Evolutionary conservation across 495 filamentous ascomycete genomes (phyloP).

Genomic region (Aspergillus haitiensis): DNA sequence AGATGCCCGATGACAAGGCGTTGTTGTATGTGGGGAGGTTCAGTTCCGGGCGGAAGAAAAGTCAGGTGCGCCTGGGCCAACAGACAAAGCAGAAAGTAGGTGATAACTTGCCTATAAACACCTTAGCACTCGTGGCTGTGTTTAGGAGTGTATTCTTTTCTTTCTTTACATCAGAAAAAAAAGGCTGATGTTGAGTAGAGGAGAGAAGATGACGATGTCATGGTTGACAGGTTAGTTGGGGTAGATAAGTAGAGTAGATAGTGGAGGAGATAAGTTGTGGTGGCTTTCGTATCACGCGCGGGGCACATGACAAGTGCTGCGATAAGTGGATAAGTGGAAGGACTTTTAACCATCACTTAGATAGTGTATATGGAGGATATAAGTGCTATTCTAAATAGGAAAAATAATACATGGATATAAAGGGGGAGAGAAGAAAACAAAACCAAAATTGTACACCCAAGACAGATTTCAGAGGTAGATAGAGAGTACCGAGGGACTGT

Average conservation of each 20-base stretch:
- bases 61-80: constrained; percentile 19
- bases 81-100: constrained; percentile 12
- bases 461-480: too few species aligned
- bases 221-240: neutral
- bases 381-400: too few species aligned
- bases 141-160: neutral
- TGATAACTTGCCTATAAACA: constrained; percentile 5
- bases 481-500: too few species aligned
- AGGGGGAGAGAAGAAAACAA: too few species aligned
- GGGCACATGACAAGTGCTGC: constrained; percentile 26
- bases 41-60: constrained; percentile 23
- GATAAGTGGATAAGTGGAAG: neutral
- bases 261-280: constrained; percentile 8
- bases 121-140: neutral
- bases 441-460: too few species aligned
- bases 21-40: constrained; percentile 20
- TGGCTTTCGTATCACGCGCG: constrained; percentile 12
- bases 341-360: neutral
- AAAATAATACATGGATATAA: too few species aligned
- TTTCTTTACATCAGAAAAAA: neutral
- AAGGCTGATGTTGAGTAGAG: neutral
- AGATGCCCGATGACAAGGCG: constrained; percentile 29
- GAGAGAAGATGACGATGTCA: constrained; percentile 6
- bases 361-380: neutral
- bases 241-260: neutral